Evolutionary conservation across 192 early-diverging fungal genomes (phyloP), one percentile per base, ranked within the genome.

Genomic region (Podila minutissima): DNA sequence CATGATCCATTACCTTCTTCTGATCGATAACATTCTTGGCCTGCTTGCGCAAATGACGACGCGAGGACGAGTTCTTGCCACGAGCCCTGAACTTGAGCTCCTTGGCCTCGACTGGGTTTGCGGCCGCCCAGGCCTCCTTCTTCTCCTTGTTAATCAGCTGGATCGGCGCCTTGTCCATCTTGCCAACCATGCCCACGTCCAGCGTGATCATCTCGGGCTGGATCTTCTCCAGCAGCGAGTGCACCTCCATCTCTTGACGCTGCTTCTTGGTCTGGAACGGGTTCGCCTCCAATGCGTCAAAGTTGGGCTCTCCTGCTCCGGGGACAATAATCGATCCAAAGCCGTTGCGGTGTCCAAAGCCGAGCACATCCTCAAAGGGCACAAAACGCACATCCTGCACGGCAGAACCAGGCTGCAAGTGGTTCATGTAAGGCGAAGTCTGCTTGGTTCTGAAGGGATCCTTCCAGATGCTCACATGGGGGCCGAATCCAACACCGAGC

Each of bases 281-380:
- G 85, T 99, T 99, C 33, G 93, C 93, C 74, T 94, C 95, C 37
- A 95, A 74, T 4, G 93, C 92, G 85, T 99, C 97, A 87, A 94
- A 96, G 92, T 99, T 99, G 75, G 97, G 94, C 77, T 99, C 97
- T 63, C 97, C 97, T n/a, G 96, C 85, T 15, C 91, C 95, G 0
- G 97, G 97, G 8, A 99, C 88, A 13, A 97, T 87, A 26, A 99
- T 78, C 66, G 90, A 93, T 15, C 88, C 88, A 8, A 99, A 84
- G 17, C 97, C 97, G 19, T 84, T 67, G 20, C 83, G 74, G 85
- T 98, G 95, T 22, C 94, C 95, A 59, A 94, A 79, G 20, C 93
- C 96, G 19, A 99, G 90, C 9, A 96, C 92, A 91, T 99, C 97
- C 75, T 99, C 97, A 90, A 90, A 99, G n/a, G 97, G 97, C 65